Base-by-base conservation (phyloP, 345 rosid genomes). In the Salix dunnii region DNA sequence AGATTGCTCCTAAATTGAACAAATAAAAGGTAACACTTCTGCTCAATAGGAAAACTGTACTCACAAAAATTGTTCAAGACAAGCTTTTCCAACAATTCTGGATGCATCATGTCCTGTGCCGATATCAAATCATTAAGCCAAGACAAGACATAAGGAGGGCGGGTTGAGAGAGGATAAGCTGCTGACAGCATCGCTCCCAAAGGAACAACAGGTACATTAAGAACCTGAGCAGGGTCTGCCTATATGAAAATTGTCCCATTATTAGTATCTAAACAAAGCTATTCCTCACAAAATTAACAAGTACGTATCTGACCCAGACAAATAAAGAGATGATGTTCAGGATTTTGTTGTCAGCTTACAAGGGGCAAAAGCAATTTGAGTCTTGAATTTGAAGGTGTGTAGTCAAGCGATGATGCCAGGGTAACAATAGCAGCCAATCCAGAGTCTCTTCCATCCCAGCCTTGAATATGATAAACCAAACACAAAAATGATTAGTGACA, bases 211-310 rank as follows among this genome's bases (percentile, higher is more conserved):
- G 99, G 97, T 69, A 96, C 96, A 81, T 84, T 96, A 60, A 96
- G 86, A 74, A 93, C 98, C 83, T 96, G 92, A 28, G 98, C 98
- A 79, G 99, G 98, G 89, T 96, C 94, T 18, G 97, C 98, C 99
- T 96, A 88, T 30, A 78, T 12, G 64, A 68, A 74, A 88, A 76
- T 69, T 58, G 38, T 71, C 62, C n/a, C 58, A 63, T 55, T 55
- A 64, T 83, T 76, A 77, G 68, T 73, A 65, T 49, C 72, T 58
- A 61, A 65, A 73, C 14, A 40, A 55, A 55, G 74, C 27, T 76
- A 72, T 31, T 73, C 72, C 4, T 64, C 72, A 21, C 43, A 38
- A 49, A 48, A n/a, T 67, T 51, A 68, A 78, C 49, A 60, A 46
- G 53, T 27, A 61, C 38, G 18, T 14, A 55, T 36, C 58, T 79